Percentiles rank a stretch among this genome's conserved stretches.
Conservation (phyloP, 1,284 basidiomycete species). For the Naganishia sp. region DNA sequence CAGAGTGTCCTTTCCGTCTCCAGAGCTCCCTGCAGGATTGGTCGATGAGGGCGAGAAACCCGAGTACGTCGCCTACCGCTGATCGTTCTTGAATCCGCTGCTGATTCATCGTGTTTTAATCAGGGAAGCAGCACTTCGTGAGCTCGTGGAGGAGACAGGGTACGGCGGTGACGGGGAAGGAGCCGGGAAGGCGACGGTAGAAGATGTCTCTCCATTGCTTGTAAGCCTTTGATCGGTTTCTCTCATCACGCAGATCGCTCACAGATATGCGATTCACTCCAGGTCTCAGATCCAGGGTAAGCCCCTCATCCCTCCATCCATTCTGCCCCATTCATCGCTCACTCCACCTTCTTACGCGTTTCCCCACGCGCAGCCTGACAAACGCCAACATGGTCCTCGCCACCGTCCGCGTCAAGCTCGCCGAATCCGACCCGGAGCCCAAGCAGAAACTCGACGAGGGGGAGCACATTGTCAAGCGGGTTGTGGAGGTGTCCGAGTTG, state of each 20-base stretch:
- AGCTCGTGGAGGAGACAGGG: slow-evolving; percentile 88
- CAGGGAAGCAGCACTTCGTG: slow-evolving; percentile 67
- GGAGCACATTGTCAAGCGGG: slow-evolving; percentile 73
- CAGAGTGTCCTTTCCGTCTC: slow-evolving; percentile 15
- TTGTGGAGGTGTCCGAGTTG: slow-evolving; percentile 69
- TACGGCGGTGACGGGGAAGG: slow-evolving; percentile 58
- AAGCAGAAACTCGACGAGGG: slow-evolving; percentile 58
- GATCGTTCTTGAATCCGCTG: neutral
- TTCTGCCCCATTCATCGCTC: neutral
- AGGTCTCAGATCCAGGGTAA: slow-evolving; percentile 61
- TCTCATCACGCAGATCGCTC: neutral
- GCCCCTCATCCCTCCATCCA: neutral
- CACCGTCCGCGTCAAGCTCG: slow-evolving; percentile 53
- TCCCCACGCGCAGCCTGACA: slow-evolving; percentile 48
- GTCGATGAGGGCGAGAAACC: slow-evolving; percentile 78
- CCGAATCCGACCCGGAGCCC: slow-evolving; percentile 50
- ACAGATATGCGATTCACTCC: neutral
- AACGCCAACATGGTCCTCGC: slow-evolving; percentile 58
- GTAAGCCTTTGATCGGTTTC: slow-evolving; percentile 54
- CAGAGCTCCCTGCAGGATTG: slow-evolving; percentile 83
- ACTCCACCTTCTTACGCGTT: too few relatives aligned
- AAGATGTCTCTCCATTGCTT: slow-evolving; percentile 68
- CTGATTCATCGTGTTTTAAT: too few relatives aligned
- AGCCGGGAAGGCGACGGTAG: slow-evolving; percentile 57
- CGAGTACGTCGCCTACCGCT: slow-evolving; percentile 56